These are phyloP conservation scores for Dendryphion nanum DNA, from an alignment of 2,329 filamentous ascomycete species.

Conservation along the genomic window DNA sequence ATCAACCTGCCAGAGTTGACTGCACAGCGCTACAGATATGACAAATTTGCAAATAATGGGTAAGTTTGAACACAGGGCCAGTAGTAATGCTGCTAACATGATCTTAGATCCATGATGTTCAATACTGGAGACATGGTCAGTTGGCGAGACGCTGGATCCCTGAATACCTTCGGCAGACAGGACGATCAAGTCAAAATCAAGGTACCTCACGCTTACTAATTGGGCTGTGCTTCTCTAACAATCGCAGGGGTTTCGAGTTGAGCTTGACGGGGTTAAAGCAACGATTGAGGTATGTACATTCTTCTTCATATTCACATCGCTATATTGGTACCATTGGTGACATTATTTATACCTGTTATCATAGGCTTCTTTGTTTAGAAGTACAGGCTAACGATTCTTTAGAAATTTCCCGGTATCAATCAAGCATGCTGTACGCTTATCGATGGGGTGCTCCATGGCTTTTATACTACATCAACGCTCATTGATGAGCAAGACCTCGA, in stretches of 20 bases:
- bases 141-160: conserved; percentile 54
- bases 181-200: conserved; percentile 65
- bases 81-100: too few species aligned
- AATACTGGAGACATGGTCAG: conserved; percentile 60
- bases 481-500: conserved; percentile 37
- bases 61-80: too few species aligned
- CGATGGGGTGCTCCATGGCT: conserved; percentile 51
- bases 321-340: too few species aligned
- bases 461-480: conserved; percentile 44
- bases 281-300: conserved; percentile 19
- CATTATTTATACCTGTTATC: too few species aligned
- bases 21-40: conserved; percentile 48
- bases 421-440: conserved; percentile 51
- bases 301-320: neutral
- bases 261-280: conserved; percentile 56
- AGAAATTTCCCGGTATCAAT: conserved; percentile 46
- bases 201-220: conserved; percentile 9
- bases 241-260: conserved; percentile 57
- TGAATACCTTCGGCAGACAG: conserved; percentile 57
- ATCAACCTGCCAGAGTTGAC: conserved; percentile 55
- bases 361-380: too few species aligned
- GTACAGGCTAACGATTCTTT: neutral
- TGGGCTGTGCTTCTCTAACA: too few species aligned
- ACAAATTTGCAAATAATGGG: conserved; percentile 55
- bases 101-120: conserved; percentile 51